Evolutionary conservation across 2,329 filamentous ascomycete species (phyloP), one percentile per base, ranked within the genome.

Genomic region (Lecanicillium sp.): DNA sequence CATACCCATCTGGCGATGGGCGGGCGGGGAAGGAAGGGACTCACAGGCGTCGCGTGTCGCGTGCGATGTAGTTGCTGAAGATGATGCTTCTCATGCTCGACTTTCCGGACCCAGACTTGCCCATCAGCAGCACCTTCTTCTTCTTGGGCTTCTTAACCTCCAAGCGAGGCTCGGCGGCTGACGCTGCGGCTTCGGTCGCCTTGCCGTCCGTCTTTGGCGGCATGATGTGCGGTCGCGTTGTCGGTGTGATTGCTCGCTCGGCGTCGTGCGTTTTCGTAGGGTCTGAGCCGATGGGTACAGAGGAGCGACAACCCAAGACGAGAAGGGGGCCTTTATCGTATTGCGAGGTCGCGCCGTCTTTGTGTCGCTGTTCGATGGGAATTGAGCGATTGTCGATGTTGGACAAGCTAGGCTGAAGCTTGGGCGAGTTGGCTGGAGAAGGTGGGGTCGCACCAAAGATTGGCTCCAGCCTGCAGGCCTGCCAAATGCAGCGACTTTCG

Each of bases 1-100:
- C 8, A 2, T n/a, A 15, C 8, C 26, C 37, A 39, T n/a, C 26
- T 6, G 30, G n/a, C 9, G n/a, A 30, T 2, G 10, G 19, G 15
- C 12, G 37, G 14, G 41, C 36, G 14, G 26, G 43, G 32, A 29
- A 38, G 23, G 15, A 24, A 14, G 5, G 21, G 19, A 65, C 75
- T 64, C 60, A 79, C 76, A 98, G 74, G 50, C 93, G 77, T 32
- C 93, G 79, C 6, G 95, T 95, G 67, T 98, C 93, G 63, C 94
- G 90, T 49, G 93, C 93, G 55, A 97, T 90, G 66, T 96, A 97
- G 69, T 97, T 97, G 74, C 88, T 95, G 70, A 98, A 98, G 65
- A 98, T 96, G 62, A 98, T 97, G 62, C 87, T 93, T 55, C 93
- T 81, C 93, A 98, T 98, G 49, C 90, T 96, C 35, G 90, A 96